A percentile compares a stretch with the other conserved stretches of the same genome.
Evolutionary conservation across 1,284 basidiomycete species (phyloP).

Genomic region (Albatrellus sp.): DNA sequence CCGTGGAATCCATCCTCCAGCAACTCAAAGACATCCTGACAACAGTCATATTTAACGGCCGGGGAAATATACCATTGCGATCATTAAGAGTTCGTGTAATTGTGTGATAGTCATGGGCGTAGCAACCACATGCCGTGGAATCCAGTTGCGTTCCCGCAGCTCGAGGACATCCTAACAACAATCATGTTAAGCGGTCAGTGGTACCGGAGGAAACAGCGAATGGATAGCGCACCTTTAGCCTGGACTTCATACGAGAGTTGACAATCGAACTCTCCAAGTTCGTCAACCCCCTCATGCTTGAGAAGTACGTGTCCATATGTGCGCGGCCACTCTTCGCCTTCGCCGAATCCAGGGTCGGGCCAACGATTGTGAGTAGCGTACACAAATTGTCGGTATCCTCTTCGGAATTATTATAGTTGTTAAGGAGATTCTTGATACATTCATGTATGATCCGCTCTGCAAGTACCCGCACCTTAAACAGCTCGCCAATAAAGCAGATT

Average conservation of each 20-base stretch:
- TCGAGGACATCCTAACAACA: slow-evolving; percentile 52
- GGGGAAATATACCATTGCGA: no score
- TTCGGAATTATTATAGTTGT: slow-evolving; percentile 85
- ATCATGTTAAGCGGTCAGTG: not conserved
- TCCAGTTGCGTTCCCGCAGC: no score
- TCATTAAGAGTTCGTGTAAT: slow-evolving; percentile 77
- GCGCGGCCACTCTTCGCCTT: no score
- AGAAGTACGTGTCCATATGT: no score
- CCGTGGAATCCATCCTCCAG: no score
- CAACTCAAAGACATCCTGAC: no score
- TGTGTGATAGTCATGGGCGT: slow-evolving; percentile 90
- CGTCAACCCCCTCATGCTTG: slow-evolving; percentile 66
- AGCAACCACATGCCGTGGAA: slow-evolving; percentile 56
- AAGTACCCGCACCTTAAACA: slow-evolving; percentile 94
- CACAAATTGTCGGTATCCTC: slow-evolving; percentile 94
- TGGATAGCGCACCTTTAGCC: slow-evolving; percentile 87
- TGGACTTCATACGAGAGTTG: slow-evolving; percentile 82
- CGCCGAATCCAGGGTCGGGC: slow-evolving; percentile 62
- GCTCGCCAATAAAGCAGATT: slow-evolving; percentile 92
- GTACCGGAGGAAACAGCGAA: not conserved
- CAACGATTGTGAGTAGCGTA: slow-evolving; percentile 84
- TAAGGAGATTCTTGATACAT: slow-evolving; percentile 86
- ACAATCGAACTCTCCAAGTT: no score
- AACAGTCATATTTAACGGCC: no score
- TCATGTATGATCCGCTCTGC: slow-evolving; percentile 92